Percentiles rank a stretch among this genome's conserved stretches.
These are phyloP conservation scores for Aeschynomene evenia DNA, from an alignment of 306 rosid species.

Conservation along the genomic window DNA sequence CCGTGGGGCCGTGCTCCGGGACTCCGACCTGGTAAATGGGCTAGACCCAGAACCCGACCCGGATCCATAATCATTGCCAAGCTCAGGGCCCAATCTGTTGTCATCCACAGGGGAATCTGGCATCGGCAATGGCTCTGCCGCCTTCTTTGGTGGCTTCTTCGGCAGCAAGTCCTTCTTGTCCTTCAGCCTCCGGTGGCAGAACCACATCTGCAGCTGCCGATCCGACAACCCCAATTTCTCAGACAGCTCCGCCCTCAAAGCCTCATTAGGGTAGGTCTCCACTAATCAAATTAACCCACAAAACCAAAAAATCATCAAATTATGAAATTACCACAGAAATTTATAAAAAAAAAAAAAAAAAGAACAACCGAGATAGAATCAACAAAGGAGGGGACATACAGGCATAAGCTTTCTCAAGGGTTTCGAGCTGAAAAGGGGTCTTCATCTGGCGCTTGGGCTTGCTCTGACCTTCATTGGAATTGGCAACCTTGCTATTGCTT, in stretches of 20 bases:
- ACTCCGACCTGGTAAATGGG: constrained; percentile 54
- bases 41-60: constrained; percentile 91
- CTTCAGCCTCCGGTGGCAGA: constrained; percentile 92
- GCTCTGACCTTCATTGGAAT: constrained; percentile 85
- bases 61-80: constrained; percentile 81
- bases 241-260: constrained; percentile 71
- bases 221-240: constrained; percentile 85
- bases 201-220: constrained; percentile 99
- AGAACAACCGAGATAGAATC: constrained; percentile 14
- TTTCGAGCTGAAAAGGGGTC: constrained; percentile 94
- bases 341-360: background rate
- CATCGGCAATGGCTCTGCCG: constrained; percentile 24
- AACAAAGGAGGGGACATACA: constrained; percentile 43
- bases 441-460: constrained; percentile 99
- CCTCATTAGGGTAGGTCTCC: constrained; percentile 89
- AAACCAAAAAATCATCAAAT: background rate
- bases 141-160: constrained; percentile 49
- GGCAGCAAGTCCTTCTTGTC: constrained; percentile 75
- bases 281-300: constrained; percentile 46
- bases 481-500: constrained; percentile 46
- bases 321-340: background rate
- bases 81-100: constrained; percentile 48
- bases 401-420: constrained; percentile 90
- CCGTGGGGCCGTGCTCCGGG: constrained; percentile 48
- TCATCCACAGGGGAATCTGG: constrained; percentile 73